Percentiles rank a stretch among this genome's conserved stretches.
These are phyloP conservation scores for Aspergillus phoenicis DNA, from an alignment of 2,329 filamentous ascomycete species.

Conservation along the genomic window DNA sequence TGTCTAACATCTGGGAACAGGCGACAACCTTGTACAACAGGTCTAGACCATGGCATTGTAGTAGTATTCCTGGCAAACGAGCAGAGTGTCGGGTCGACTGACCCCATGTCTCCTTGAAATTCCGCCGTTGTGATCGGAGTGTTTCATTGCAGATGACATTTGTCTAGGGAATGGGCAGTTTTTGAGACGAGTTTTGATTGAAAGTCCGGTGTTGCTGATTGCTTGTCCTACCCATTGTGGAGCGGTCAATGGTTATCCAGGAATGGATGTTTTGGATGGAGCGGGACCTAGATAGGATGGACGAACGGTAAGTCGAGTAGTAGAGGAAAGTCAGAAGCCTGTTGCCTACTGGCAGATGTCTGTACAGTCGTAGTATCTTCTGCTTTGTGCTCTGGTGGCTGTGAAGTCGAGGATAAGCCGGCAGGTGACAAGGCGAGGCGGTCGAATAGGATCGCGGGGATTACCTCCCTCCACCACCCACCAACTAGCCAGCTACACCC, in stretches of 20 bases:
- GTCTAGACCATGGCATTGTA: slow-evolving; percentile 2
- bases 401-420: not conserved
- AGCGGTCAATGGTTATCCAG: not conserved
- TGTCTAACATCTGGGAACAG: slow-evolving; percentile 6
- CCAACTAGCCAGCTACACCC: too few relatives aligned
- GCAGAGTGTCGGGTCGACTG: slow-evolving; percentile 3
- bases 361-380: not conserved
- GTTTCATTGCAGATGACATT: not conserved
- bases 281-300: not conserved
- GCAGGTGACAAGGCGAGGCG: slow-evolving; percentile 2
- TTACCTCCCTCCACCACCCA: slow-evolving; percentile 4
- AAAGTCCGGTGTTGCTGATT: not conserved
- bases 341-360: not conserved
- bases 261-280: not conserved
- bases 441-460: slow-evolving; percentile 5
- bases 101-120: slow-evolving; percentile 3
- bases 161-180: not conserved
- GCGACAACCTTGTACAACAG: slow-evolving; percentile 2
- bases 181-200: not conserved
- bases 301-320: not conserved
- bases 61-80: not conserved
- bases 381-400: not conserved
- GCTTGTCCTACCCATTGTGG: not conserved
- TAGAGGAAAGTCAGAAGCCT: not conserved
- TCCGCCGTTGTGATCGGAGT: not conserved